Conservation (phyloP, 768 basidiomycete genomes). For the Sarcomyxa edulis region DNA sequence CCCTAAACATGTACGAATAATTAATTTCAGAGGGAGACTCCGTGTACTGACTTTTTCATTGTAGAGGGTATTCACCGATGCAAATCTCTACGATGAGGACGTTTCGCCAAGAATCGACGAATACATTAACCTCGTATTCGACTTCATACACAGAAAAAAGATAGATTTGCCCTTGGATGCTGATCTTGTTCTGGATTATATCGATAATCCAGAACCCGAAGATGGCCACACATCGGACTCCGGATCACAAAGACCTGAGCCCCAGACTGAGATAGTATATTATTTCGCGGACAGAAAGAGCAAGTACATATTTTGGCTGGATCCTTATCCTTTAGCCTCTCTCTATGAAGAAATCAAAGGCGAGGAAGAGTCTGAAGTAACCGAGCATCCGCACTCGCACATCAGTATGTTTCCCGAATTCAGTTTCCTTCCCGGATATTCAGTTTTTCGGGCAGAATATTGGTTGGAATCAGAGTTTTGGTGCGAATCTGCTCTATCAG, state of each 20-base stretch:
- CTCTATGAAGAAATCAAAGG: constrained; percentile 33
- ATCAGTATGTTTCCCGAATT: constrained; percentile 28
- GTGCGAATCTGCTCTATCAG: constrained; percentile 12
- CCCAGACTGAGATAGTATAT: constrained; percentile 17
- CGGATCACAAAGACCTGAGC: constrained; percentile 11
- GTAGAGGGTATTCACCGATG: constrained; percentile 56
- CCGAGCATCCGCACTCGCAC: too few relatives aligned
- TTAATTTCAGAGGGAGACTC: neutral
- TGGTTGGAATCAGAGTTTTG: constrained; percentile 37
- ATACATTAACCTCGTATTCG: constrained; percentile 25
- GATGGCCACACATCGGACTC: too few relatives aligned
- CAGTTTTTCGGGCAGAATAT: constrained; percentile 21
- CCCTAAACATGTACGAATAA: constrained; percentile 30
- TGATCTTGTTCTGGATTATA: constrained; percentile 42
- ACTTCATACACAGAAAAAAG: neutral
- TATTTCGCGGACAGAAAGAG: constrained; percentile 33
- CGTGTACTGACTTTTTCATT: neutral
- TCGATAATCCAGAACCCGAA: too few relatives aligned
- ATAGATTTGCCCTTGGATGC: constrained; percentile 14
- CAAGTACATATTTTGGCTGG: constrained; percentile 51
- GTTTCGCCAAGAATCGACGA: constrained; percentile 27
- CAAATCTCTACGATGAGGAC: constrained; percentile 37
- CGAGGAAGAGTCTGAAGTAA: constrained; percentile 24
- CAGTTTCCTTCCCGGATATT: neutral
- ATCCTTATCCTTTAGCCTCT: constrained; percentile 28